Evolutionary conservation across 2,329 filamentous ascomycete species (phyloP).

Genomic region (Periconia sp.): DNA sequence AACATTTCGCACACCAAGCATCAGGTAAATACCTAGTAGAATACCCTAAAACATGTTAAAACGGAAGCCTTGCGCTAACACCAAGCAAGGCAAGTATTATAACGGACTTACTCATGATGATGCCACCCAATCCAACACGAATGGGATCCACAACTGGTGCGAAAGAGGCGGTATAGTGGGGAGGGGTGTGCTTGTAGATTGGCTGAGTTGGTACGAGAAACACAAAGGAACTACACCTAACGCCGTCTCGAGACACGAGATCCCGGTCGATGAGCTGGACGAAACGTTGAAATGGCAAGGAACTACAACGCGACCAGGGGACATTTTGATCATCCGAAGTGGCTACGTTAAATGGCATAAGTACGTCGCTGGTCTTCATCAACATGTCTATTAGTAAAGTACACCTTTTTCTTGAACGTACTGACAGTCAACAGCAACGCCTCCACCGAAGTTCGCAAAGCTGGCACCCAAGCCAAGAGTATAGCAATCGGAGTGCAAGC

Average conservation of each 20-base stretch:
- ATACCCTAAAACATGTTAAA: too few relatives aligned
- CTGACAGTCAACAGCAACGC: slow-evolving; percentile 19
- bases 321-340: slow-evolving; percentile 39
- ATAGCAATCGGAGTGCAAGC: slow-evolving; percentile 37
- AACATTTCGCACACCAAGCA: slow-evolving; percentile 38
- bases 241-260: slow-evolving; percentile 31
- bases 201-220: slow-evolving; percentile 34
- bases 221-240: slow-evolving; percentile 30
- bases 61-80: too few relatives aligned
- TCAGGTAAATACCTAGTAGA: too few relatives aligned
- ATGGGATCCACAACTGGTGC: slow-evolving; percentile 41
- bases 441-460: slow-evolving; percentile 25
- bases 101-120: slow-evolving; percentile 36
- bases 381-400: neutral
- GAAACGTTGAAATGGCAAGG: slow-evolving; percentile 35
- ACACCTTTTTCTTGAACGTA: slow-evolving; percentile 2
- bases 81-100: too few relatives aligned
- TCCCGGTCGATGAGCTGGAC: slow-evolving; percentile 31
- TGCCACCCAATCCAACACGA: slow-evolving; percentile 20
- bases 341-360: slow-evolving; percentile 52
- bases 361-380: slow-evolving; percentile 11
- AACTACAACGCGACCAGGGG: slow-evolving; percentile 29
- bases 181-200: slow-evolving; percentile 36
- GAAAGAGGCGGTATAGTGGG: slow-evolving; percentile 40
- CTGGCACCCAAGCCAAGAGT: slow-evolving; percentile 35